Evolutionary conservation across 2,329 filamentous ascomycete genomes (phyloP).

Genomic region (Aspergillus jensenii): DNA sequence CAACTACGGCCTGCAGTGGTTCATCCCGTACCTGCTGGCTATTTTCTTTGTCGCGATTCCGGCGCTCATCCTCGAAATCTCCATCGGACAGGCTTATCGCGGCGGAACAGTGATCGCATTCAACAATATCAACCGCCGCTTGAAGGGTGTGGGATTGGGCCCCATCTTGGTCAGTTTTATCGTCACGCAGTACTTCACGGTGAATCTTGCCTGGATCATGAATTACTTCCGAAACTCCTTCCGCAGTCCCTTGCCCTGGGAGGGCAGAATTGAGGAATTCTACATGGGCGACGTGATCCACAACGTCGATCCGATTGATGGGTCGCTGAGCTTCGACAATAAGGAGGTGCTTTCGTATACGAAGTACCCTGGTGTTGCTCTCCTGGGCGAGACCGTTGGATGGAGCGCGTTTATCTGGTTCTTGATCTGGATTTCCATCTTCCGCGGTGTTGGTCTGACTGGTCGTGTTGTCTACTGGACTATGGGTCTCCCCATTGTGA

Average conservation of each 20-base stretch:
- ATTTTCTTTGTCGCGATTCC: slow-evolving; percentile 59
- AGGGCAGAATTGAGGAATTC: slow-evolving; percentile 52
- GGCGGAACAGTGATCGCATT: slow-evolving; percentile 57
- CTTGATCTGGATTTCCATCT: slow-evolving; percentile 60
- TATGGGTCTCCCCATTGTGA: slow-evolving; percentile 60
- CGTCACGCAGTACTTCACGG: slow-evolving; percentile 58
- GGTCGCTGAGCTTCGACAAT: slow-evolving; percentile 40
- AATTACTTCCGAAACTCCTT: slow-evolving; percentile 59
- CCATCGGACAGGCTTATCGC: slow-evolving; percentile 54
- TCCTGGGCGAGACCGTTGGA: slow-evolving; percentile 58
- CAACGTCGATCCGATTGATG: slow-evolving; percentile 46
- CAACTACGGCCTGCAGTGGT: slow-evolving; percentile 62
- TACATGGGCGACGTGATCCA: slow-evolving; percentile 52
- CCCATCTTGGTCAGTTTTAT: slow-evolving; percentile 55
- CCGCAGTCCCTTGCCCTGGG: slow-evolving; percentile 56
- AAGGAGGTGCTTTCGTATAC: slow-evolving; percentile 45
- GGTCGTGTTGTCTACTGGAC: slow-evolving; percentile 62
- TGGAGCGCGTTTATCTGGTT: slow-evolving; percentile 62
- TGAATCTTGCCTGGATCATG: slow-evolving; percentile 61
- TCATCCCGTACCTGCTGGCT: slow-evolving; percentile 57
- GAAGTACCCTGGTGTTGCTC: slow-evolving; percentile 46
- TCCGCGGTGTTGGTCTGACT: slow-evolving; percentile 58
- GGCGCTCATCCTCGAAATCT: slow-evolving; percentile 56
- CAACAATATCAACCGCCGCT: slow-evolving; percentile 53
- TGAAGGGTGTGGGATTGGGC: slow-evolving; percentile 56